Percentiles rank a stretch among this genome's conserved stretches.
phyloP scores from a whole-genome alignment of 768 basidiomycete genomes.

The Mycena kentingensis region DNA sequence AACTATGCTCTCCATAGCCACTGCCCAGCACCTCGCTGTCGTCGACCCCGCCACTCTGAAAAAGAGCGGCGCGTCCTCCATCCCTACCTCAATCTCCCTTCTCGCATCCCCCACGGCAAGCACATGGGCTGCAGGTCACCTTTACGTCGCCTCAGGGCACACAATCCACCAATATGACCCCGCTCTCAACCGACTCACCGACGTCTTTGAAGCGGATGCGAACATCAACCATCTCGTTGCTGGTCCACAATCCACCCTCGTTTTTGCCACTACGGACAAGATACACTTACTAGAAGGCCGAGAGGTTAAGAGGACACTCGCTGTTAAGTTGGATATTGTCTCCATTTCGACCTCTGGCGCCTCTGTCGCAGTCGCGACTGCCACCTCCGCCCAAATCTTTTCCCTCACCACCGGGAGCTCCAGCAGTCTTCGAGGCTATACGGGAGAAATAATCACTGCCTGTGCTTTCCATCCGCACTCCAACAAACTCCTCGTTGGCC shows the following conservation, averaged over 20 bases:
- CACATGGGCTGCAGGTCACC: constrained; percentile 62
- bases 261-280: constrained; percentile 49
- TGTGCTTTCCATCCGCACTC: constrained; percentile 68
- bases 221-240: constrained; percentile 34
- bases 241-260: constrained; percentile 44
- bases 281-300: constrained; percentile 55
- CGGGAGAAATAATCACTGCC: constrained; percentile 43
- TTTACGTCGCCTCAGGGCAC: constrained; percentile 54
- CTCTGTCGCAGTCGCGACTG: constrained; percentile 59
- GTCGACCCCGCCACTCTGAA: constrained; percentile 48
- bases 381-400: constrained; percentile 57
- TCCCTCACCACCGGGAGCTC: constrained; percentile 58
- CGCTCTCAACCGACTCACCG: constrained; percentile 43
- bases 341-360: constrained; percentile 65
- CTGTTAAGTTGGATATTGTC: constrained; percentile 52
- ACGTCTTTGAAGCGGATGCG: constrained; percentile 40
- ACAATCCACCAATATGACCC: constrained; percentile 57
- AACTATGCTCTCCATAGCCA: constrained; percentile 57
- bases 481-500: constrained; percentile 59
- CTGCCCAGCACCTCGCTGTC: constrained; percentile 49
- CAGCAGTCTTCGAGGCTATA: constrained; percentile 56
- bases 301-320: constrained; percentile 50
- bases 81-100: constrained; percentile 42
- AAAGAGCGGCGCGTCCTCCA: constrained; percentile 45
- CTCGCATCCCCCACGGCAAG: constrained; percentile 39